phyloP scores from a whole-genome alignment of 2,329 filamentous ascomycete species.

The Pyrenophora seminiperda region DNA sequence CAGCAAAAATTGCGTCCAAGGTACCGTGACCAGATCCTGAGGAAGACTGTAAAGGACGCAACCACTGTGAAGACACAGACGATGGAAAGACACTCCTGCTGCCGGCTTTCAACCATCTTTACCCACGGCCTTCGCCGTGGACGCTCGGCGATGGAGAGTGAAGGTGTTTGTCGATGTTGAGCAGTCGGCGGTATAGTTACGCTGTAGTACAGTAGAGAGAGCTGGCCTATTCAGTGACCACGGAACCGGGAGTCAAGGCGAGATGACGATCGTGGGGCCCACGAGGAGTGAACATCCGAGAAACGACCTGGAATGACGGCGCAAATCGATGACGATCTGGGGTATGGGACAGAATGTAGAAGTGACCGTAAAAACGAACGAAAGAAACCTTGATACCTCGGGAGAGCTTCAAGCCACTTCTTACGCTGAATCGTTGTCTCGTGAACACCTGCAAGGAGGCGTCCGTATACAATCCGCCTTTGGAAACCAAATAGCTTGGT shows the following conservation, averaged over 20 bases:
- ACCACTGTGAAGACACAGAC: conserved; percentile 37
- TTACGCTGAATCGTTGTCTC: background rate
- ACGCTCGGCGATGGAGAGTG: conserved; percentile 1
- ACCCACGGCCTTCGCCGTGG: background rate
- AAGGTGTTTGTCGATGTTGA: background rate
- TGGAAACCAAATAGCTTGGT: conserved; percentile 1
- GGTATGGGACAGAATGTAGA: background rate
- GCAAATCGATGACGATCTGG: conserved; percentile 1
- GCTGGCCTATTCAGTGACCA: background rate
- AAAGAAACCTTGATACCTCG: conserved; percentile 1
- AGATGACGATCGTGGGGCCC: conserved; percentile 12
- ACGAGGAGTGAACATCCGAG: conserved; percentile 1
- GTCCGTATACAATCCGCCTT: conserved; percentile 1
- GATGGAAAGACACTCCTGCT: conserved; percentile 33
- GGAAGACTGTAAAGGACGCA: conserved; percentile 34
- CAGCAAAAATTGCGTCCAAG: conserved; percentile 41
- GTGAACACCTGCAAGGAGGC: conserved; percentile 2
- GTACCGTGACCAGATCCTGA: conserved; percentile 36
- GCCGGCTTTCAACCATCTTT: conserved; percentile 36
- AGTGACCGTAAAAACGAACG: background rate
- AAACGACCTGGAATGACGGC: conserved; percentile 8
- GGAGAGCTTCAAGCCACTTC: background rate
- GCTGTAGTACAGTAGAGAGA: background rate
- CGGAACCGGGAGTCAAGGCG: conserved; percentile 1
- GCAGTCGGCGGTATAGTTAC: background rate